A percentile compares a stretch with the other conserved stretches of the same genome.
Conservation (phyloP, 805 yeast species). For the Phaffomyces opuntiae region DNA sequence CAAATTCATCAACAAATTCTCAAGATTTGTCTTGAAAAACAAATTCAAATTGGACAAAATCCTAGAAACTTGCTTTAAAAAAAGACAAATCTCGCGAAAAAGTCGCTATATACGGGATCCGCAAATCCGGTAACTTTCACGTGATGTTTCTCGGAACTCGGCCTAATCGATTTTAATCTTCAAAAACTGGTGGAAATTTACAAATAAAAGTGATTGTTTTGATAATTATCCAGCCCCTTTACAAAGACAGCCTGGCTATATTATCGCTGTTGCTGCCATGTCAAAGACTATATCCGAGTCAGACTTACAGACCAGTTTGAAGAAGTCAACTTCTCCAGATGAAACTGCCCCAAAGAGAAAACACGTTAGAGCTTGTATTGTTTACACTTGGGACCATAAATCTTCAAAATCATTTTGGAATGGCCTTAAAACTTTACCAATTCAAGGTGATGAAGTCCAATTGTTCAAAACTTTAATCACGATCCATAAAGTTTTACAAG, state of each 20-base stretch:
- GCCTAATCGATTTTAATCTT: background rate
- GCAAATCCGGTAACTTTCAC: background rate
- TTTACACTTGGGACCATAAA: conserved; percentile 93
- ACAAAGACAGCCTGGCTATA: too few species aligned
- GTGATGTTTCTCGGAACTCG: background rate
- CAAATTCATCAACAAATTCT: too few species aligned
- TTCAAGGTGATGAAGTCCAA: conserved; percentile 77
- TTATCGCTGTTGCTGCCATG: conserved; percentile 6
- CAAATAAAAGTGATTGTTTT: background rate
- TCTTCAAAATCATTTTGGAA: conserved; percentile 82
- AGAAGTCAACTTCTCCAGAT: conserved; percentile 79
- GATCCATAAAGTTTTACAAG: conserved; percentile 90
- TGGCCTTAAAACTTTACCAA: conserved; percentile 68
- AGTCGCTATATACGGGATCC: too few species aligned
- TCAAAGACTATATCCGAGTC: conserved; percentile 26
- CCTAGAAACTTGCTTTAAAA: too few species aligned
- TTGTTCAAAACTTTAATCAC: conserved; percentile 79
- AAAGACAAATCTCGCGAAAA: too few species aligned
- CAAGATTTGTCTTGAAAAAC: too few species aligned
- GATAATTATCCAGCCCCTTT: background rate
- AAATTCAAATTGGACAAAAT: too few species aligned
- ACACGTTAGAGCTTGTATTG: conserved; percentile 93
- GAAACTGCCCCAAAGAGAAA: conserved; percentile 93
- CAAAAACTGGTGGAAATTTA: background rate
- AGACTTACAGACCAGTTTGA: conserved; percentile 36